Evolutionary conservation across 768 basidiomycete genomes (phyloP).

Genomic region (Tulasnella sp.): DNA sequence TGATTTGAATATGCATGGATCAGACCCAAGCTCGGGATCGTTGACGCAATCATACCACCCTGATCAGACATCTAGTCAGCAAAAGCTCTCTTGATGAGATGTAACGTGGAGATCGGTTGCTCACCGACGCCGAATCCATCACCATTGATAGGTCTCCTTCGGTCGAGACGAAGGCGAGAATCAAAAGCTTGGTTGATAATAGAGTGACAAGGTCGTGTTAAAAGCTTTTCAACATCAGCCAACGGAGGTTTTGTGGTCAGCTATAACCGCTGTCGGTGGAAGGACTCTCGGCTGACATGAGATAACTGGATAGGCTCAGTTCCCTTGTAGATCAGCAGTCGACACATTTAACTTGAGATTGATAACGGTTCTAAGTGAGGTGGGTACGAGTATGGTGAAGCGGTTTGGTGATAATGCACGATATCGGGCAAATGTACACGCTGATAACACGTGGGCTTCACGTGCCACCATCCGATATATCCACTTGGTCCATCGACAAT

Average conservation of each 20-base stretch:
- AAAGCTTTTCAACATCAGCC: slow-evolving; percentile 45
- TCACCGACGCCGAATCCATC: slow-evolving; percentile 93
- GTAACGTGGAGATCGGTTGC: slow-evolving; percentile 25
- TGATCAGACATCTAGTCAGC: slow-evolving; percentile 22
- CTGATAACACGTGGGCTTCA: too few relatives aligned
- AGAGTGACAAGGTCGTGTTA: slow-evolving; percentile 87
- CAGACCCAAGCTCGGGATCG: slow-evolving; percentile 70
- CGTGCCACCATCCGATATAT: too few relatives aligned
- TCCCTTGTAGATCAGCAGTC: slow-evolving; percentile 92
- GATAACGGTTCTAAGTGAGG: too few relatives aligned
- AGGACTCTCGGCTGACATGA: slow-evolving; percentile 43
- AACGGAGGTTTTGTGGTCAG: neutral
- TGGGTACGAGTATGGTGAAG: too few relatives aligned
- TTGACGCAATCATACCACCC: slow-evolving; percentile 91
- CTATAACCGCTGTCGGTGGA: slow-evolving; percentile 3
- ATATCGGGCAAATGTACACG: too few relatives aligned
- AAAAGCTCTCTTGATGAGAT: neutral
- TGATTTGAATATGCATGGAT: slow-evolving; percentile 94
- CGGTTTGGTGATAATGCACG: too few relatives aligned
- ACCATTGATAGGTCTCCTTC: slow-evolving; percentile 78
- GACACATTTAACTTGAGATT: too few relatives aligned
- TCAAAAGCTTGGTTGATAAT: slow-evolving; percentile 98
- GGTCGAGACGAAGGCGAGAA: slow-evolving; percentile 75
- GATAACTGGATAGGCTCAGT: slow-evolving; percentile 85
- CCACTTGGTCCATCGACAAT: too few relatives aligned